Conservation (phyloP, 805 yeast genomes). For the Nakazawaea molendinolei region DNA sequence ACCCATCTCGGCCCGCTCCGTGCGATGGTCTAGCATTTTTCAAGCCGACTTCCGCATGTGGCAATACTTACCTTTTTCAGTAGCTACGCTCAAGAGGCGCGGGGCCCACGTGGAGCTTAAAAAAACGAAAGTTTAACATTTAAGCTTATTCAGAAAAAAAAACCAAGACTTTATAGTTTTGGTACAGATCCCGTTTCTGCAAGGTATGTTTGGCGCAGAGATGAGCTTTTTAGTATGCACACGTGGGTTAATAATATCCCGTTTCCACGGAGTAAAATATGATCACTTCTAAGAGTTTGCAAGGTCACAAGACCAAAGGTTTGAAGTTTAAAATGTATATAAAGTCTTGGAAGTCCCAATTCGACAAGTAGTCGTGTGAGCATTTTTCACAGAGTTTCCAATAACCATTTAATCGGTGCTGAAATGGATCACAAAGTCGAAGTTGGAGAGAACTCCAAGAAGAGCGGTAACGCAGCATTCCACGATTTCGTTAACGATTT, state of each 20-base stretch:
- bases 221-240: neutral
- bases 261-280: neutral
- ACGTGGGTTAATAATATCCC: neutral
- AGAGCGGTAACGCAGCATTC: constrained; percentile 53
- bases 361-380: constrained; percentile 9
- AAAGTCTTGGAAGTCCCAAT: neutral
- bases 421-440: neutral
- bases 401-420: neutral
- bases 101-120: neutral
- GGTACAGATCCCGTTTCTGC: constrained; percentile 1
- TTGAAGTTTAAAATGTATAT: too few relatives aligned
- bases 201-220: neutral
- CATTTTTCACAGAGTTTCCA: neutral
- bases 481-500: constrained; percentile 47
- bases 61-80: too few relatives aligned
- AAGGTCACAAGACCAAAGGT: too few relatives aligned
- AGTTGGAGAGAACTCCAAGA: neutral
- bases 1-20: too few relatives aligned
- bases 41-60: too few relatives aligned
- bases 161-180: neutral
- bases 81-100: too few relatives aligned
- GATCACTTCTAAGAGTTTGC: too few relatives aligned
- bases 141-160: neutral
- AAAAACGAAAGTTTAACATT: neutral
- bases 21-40: too few relatives aligned